phyloP scores from a whole-genome alignment of 1,284 basidiomycete genomes.

The Earliella scabrosa region DNA sequence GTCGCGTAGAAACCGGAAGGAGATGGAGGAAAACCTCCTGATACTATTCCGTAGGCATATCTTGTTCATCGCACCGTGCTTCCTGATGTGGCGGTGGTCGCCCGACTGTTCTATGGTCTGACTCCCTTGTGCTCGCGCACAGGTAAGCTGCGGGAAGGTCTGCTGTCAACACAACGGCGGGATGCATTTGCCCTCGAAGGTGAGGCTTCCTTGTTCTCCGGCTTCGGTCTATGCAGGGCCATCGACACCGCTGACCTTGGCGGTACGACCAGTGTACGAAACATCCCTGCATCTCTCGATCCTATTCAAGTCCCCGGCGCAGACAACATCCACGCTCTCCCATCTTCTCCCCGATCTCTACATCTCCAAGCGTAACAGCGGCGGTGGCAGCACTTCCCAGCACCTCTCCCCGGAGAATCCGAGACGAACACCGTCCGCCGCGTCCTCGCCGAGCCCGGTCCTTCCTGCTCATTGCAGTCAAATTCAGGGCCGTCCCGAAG shows the following conservation, averaged over 20 bases:
- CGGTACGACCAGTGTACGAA: slow-evolving; percentile 77
- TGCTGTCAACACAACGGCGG: slow-evolving; percentile 57
- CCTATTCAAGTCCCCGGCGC: slow-evolving; percentile 58
- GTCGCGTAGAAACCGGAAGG: slow-evolving; percentile 45
- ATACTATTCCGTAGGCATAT: slow-evolving; percentile 64
- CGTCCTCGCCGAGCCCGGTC: too few relatives aligned
- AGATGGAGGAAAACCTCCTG: slow-evolving; percentile 65
- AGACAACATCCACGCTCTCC: slow-evolving; percentile 62
- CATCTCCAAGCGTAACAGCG: slow-evolving; percentile 11
- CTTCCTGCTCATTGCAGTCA: too few relatives aligned
- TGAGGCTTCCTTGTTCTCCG: slow-evolving; percentile 32
- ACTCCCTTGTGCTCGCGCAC: not conserved
- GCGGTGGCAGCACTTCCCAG: too few relatives aligned
- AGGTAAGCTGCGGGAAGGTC: slow-evolving; percentile 76
- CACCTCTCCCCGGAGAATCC: too few relatives aligned
- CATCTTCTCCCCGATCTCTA: slow-evolving; percentile 59
- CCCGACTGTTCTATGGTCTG: too few relatives aligned
- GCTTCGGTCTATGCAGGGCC: too few relatives aligned
- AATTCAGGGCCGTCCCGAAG: not conserved
- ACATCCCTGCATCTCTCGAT: slow-evolving; percentile 68
- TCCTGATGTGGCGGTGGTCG: not conserved
- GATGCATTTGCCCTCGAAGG: slow-evolving; percentile 70
- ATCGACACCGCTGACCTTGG: too few relatives aligned
- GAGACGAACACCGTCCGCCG: too few relatives aligned
- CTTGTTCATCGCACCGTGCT: not conserved